Evolutionary conservation across 179 eudicot species (phyloP), one percentile per base, ranked within the genome.

Genomic region (Amaranthus tricolor): DNA sequence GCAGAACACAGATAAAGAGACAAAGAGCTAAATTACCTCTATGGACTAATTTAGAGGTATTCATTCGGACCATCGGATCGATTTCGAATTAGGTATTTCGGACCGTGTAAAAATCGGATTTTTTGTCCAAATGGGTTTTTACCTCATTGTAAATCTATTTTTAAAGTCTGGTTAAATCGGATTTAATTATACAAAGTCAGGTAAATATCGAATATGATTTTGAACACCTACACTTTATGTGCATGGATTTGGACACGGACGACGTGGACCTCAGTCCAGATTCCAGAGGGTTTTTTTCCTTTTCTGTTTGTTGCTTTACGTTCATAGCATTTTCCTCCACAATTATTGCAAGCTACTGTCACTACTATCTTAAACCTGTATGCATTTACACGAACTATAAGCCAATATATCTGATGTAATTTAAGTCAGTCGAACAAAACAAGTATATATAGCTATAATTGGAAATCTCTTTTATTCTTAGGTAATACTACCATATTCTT

Each of bases 241-340:
- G 82, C 82, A 80, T 75, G 76, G 68, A 64, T 76, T 80, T 71
- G 79, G 79, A 79, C 72, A 72, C 19, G 68, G 70, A 80, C 82
- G 70, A 80, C 82, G 73, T 65, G 60, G 67, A 66, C 74, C 76
- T 80, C 7, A 69, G 72, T 53, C 47, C 72, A 31, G 55, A 77
- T 72, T 71, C 16, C 58, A 31, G 19, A 76, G 74, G 19, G 48
- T 72, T 60, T 55, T 74, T 51, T 50, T 45, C 70, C 56, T 67
- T 69, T 77, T 81, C 80, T 77, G 80, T 81, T 81, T 81, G 78
- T 77, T 77, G 64, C 72, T 69, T 81, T 81, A 77, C 74, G 66
- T 81, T 62, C 71, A 16, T 50, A 81, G 77, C 77, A 73, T 73
- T 73, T 78, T 73, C 71, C 61, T 62, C 66, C 70, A 44, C 48